phyloP scores from a whole-genome alignment of 2,329 filamentous ascomycete genomes.

The Alternaria metachromatica region DNA sequence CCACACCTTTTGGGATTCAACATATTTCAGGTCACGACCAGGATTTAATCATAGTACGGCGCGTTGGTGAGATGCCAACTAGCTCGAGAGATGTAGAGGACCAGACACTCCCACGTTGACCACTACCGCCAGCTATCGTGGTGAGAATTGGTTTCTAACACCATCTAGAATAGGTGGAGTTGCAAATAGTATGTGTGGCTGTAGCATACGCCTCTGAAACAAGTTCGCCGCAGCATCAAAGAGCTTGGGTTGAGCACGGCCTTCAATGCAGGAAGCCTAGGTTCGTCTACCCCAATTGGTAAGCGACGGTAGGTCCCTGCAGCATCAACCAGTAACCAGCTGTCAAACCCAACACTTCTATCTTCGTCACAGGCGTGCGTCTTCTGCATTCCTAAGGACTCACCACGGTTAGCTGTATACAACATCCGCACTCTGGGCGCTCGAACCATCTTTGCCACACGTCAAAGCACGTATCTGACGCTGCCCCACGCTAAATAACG shows the following conservation, averaged over 20 bases:
- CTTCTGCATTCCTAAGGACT: slow-evolving; percentile 3
- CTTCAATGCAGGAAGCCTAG: slow-evolving; percentile 8
- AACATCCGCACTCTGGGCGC: neutral
- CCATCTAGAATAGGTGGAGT: neutral
- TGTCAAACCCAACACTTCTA: slow-evolving; percentile 11
- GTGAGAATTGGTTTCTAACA: neutral
- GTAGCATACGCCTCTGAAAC: slow-evolving; percentile 17
- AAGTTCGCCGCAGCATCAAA: slow-evolving; percentile 22
- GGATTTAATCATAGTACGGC: neutral
- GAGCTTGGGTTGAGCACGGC: slow-evolving; percentile 17
- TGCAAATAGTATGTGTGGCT: slow-evolving; percentile 9
- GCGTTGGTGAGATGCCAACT: neutral
- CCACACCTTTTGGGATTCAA: neutral
- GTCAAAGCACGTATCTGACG: slow-evolving; percentile 1
- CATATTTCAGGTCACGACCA: neutral
- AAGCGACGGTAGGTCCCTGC: slow-evolving; percentile 7
- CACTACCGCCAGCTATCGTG: neutral
- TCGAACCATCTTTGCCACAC: slow-evolving; percentile 1
- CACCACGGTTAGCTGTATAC: slow-evolving; percentile 5
- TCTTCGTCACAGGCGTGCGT: slow-evolving; percentile 14
- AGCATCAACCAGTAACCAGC: neutral
- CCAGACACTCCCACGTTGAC: neutral
- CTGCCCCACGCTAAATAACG: slow-evolving; percentile 2
- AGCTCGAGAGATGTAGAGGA: neutral
- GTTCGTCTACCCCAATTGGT: neutral